A percentile compares a stretch with the other conserved stretches of the same genome.
These are phyloP conservation scores for Colletotrichum sp. DNA, from an alignment of 2,329 filamentous ascomycete genomes.

Conservation along the genomic window DNA sequence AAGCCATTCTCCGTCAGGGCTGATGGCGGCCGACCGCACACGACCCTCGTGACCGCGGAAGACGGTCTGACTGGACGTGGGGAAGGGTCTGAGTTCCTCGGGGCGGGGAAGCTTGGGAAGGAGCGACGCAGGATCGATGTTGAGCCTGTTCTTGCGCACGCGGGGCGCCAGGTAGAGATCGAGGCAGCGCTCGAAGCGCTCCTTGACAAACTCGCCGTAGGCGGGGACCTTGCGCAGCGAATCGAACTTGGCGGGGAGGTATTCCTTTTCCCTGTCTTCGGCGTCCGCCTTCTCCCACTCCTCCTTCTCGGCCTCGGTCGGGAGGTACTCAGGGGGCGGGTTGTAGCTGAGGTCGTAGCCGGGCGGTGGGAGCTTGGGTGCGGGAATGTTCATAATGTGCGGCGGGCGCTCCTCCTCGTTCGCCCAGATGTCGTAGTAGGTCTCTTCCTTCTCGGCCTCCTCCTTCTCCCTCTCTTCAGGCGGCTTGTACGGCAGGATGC, in stretches of 20 bases:
- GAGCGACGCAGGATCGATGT: conserved; percentile 93
- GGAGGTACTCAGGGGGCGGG: conserved; percentile 92
- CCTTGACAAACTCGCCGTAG: conserved; percentile 88
- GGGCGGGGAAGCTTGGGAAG: conserved; percentile 92
- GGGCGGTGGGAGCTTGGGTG: conserved; percentile 90
- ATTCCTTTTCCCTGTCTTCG: conserved; percentile 90
- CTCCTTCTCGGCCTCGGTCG: conserved; percentile 81
- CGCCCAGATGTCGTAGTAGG: conserved; percentile 91
- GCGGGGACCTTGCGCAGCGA: conserved; percentile 90
- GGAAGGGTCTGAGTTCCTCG: conserved; percentile 93
- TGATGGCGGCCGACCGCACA: conserved; percentile 83
- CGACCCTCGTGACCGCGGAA: conserved; percentile 89
- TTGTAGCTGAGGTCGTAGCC: conserved; percentile 97
- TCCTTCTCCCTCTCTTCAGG: conserved; percentile 71
- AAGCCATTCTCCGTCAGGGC: conserved; percentile 83
- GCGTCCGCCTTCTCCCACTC: conserved; percentile 86
- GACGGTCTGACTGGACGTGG: conserved; percentile 84
- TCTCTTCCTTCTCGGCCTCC: conserved; percentile 72
- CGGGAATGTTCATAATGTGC: conserved; percentile 92
- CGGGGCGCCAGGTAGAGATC: conserved; percentile 95
- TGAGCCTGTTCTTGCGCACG: conserved; percentile 89
- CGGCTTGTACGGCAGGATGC: conserved; percentile 89
- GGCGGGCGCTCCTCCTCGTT: conserved; percentile 84
- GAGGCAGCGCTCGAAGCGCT: conserved; percentile 93
- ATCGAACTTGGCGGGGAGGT: conserved; percentile 80